A percentile compares a stretch with the other conserved stretches of the same genome.
phyloP scores from a whole-genome alignment of 345 rosid species.

The Murraya paniculata region DNA sequence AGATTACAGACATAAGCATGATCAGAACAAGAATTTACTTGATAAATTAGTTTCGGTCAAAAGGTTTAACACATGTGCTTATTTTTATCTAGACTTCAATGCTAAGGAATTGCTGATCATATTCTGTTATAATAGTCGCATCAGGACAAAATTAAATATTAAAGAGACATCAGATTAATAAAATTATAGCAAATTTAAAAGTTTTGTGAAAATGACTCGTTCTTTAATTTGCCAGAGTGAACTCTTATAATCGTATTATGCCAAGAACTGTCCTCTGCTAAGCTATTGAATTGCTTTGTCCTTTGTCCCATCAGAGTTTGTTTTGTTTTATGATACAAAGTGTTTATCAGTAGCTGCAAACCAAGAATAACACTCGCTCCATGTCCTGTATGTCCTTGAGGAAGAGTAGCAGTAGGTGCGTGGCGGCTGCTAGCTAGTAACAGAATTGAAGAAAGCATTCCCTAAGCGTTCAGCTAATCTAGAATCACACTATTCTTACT shows the following conservation, averaged over 20 bases:
- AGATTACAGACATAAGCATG: not conserved
- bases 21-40: not conserved
- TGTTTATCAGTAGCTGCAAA: not conserved
- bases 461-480: too few relatives aligned
- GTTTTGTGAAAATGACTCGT: not conserved
- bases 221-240: not conserved
- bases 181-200: not conserved
- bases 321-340: too few relatives aligned
- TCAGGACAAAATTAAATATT: not conserved
- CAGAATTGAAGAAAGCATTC: not conserved
- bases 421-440: not conserved
- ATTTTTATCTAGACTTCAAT: not conserved
- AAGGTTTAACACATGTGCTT: not conserved
- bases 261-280: not conserved
- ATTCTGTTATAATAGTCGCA: not conserved
- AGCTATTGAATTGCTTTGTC: not conserved
- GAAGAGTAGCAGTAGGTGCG: not conserved
- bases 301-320: too few relatives aligned
- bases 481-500: too few relatives aligned
- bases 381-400: not conserved
- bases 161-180: not conserved
- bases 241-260: not conserved
- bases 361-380: not conserved
- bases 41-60: not conserved
- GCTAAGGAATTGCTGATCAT: not conserved